Conservation (phyloP, 2,329 filamentous ascomycete genomes). For the Clonostachys solani region DNA sequence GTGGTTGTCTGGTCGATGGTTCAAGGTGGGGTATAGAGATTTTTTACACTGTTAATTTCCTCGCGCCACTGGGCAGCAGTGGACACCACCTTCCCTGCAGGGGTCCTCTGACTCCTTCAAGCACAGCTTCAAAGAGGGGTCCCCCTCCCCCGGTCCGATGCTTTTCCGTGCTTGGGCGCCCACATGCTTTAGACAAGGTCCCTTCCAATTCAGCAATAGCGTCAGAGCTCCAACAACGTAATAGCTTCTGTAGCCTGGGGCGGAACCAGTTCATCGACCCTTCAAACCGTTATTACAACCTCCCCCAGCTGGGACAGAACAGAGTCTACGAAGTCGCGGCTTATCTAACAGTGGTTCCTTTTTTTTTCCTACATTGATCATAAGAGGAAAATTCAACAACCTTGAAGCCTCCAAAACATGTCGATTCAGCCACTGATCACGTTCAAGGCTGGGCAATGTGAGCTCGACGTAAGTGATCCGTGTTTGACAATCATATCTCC, state of each 20-base stretch:
- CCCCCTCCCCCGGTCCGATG: no score
- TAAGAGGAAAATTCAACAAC: not conserved
- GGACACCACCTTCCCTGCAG: no score
- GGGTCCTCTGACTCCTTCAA: no score
- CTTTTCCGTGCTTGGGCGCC: not conserved
- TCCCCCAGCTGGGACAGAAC: no score
- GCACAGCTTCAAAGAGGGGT: no score
- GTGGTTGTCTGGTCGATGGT: conserved; percentile 29
- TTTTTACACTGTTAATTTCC: conserved; percentile 17
- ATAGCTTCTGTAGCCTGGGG: conserved; percentile 29
- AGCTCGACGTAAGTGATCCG: conserved; percentile 63
- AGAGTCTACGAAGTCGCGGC: not conserved
- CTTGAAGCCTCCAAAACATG: conserved; percentile 49
- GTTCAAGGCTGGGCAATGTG: conserved; percentile 92
- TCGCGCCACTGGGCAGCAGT: not conserved
- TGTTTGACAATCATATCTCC: conserved; percentile 2
- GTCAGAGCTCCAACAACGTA: conserved; percentile 20
- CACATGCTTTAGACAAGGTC: not conserved
- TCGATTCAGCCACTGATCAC: conserved; percentile 83
- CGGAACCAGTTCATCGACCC: conserved; percentile 5
- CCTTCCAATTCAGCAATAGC: not conserved
- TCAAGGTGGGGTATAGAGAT: conserved; percentile 33
- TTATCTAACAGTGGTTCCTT: not conserved
- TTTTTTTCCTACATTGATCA: not conserved
- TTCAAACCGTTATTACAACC: not conserved